These are phyloP conservation scores for Cochlearia excelsa DNA, from an alignment of 345 rosid genomes.

Conservation along the genomic window DNA sequence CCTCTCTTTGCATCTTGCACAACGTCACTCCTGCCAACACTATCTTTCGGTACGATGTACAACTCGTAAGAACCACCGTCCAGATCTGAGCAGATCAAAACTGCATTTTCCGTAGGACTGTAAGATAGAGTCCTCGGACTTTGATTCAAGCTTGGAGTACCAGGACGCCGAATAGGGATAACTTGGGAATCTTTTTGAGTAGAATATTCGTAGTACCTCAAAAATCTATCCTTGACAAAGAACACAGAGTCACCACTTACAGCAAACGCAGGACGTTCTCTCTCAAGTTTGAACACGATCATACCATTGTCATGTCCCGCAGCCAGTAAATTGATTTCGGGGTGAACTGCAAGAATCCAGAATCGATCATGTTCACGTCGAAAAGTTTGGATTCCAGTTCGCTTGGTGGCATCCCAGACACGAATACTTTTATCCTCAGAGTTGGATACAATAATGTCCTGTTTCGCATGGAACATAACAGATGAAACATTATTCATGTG, in stretches of 20 bases:
- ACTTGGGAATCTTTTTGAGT: constrained; percentile 80
- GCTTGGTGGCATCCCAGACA: constrained; percentile 93
- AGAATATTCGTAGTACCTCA: constrained; percentile 77
- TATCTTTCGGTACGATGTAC: constrained; percentile 81
- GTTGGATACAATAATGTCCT: constrained; percentile 94
- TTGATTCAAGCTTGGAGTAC: constrained; percentile 71
- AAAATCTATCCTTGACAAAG: constrained; percentile 83
- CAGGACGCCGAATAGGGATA: constrained; percentile 83
- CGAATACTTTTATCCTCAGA: constrained; percentile 96
- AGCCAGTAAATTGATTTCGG: constrained; percentile 92
- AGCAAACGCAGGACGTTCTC: constrained; percentile 94
- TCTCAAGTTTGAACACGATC: constrained; percentile 95
- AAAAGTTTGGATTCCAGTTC: constrained; percentile 88
- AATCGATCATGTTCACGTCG: constrained; percentile 95
- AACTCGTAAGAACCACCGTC: constrained; percentile 96
- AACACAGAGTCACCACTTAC: constrained; percentile 78
- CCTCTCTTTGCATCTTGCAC: constrained; percentile 88
- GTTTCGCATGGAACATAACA: constrained; percentile 93
- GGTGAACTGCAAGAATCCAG: constrained; percentile 93
- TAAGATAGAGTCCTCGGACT: constrained; percentile 92
- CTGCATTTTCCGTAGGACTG: constrained; percentile 96
- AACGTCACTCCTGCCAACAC: constrained; percentile 64
- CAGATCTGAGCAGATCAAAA: constrained; percentile 81
- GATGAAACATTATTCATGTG: constrained; percentile 95
- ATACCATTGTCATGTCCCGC: constrained; percentile 97